Percentiles rank a stretch among this genome's conserved stretches.
phyloP scores from a whole-genome alignment of 75 land plant species.

The Cryptomeria japonica region DNA sequence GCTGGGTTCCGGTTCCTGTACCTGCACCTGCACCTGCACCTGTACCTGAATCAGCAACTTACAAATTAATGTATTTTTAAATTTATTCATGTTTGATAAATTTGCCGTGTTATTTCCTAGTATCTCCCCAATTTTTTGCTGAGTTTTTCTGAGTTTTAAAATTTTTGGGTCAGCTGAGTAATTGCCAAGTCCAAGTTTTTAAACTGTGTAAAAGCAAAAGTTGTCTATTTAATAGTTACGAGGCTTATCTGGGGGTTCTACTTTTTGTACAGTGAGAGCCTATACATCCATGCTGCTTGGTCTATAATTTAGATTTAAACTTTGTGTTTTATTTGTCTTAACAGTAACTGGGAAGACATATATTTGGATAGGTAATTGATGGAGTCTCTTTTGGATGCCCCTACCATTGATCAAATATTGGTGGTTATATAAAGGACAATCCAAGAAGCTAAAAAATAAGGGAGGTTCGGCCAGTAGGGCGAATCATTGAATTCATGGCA shows the following conservation, averaged over 20 bases:
- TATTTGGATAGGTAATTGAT: background rate
- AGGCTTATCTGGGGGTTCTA: background rate
- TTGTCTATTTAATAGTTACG: background rate
- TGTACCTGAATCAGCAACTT: too few relatives aligned
- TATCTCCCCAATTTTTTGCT: too few relatives aligned
- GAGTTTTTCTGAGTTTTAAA: too few relatives aligned
- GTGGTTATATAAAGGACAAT: background rate
- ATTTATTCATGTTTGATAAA: too few relatives aligned
- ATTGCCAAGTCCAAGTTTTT: too few relatives aligned
- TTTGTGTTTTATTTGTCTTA: background rate
- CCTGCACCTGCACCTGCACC: too few relatives aligned
- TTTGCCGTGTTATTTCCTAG: too few relatives aligned
- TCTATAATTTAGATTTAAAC: background rate
- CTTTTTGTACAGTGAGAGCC: background rate
- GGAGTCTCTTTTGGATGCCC: background rate
- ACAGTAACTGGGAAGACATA: background rate
- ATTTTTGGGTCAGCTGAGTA: too few relatives aligned
- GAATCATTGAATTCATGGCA: background rate
- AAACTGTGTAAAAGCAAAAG: background rate
- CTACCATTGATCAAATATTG: background rate
- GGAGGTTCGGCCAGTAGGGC: background rate
- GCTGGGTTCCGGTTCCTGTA: too few relatives aligned
- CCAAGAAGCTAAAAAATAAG: background rate
- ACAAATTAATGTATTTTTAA: too few relatives aligned
- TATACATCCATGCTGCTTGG: background rate